Base-by-base conservation (phyloP, 2,329 filamentous ascomycete genomes). In the Chaetomium olivaceum region DNA sequence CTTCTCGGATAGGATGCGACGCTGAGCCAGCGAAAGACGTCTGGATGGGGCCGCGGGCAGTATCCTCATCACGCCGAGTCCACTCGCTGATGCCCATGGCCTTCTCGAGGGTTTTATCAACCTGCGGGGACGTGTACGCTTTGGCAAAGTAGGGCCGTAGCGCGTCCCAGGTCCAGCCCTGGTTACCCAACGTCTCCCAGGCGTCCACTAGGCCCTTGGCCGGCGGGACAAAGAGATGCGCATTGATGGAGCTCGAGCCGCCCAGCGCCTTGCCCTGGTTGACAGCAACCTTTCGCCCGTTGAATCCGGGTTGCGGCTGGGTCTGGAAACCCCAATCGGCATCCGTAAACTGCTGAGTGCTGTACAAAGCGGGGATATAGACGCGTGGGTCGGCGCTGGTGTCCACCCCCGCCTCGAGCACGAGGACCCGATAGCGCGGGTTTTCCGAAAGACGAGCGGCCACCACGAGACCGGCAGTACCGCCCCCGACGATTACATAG, bases 361-460 rank as follows among this genome's bases (percentile, higher is more conserved):
- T 77, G 43, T 76, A 76, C 29, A 76, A 71, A 27, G 77, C 78
- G 1, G 78, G 78, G 2, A 75, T 75, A 23, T 71, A 68, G 36
- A 80, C 70, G 23, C 73, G 65, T 2, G 74, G 74, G 43, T 79
- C 77, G 12, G 65, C 61, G 23, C 71, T 70, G 19, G 72, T 72
- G 58, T 77, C 73, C 4, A 69, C 69, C 12, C 77, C 78, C 5
- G 77, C 77, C 62, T 80, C 77, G 11, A 80, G 67, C 12, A 80
- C 75, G 4, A 79, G 70, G 23, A 81, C 75, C 11, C 70, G 69
- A 27, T 74, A 68, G 19, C 74, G 55, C n/a, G 72, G 69, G 64
- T 77, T 73, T 65, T 80, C 77, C 19, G 72, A 75, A 8, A 83
- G 74, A 48, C 81, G 77, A 58, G 76, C 74, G n/a, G 80, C 81